Conservation (phyloP, 352 stramenopile species). For the Globisporangium ultimum region DNA sequence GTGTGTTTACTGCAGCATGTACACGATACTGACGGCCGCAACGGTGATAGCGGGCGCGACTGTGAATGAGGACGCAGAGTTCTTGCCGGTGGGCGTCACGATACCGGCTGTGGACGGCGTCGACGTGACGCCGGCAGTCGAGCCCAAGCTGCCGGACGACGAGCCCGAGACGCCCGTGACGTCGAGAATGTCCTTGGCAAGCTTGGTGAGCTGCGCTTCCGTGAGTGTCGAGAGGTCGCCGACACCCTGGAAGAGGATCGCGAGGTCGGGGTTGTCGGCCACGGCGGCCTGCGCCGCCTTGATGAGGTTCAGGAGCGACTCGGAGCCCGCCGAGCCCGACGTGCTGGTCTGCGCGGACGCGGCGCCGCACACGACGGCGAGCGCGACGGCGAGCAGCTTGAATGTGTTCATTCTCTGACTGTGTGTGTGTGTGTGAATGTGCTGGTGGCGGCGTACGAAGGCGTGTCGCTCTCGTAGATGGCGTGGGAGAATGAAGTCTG, state of each 20-base stretch:
- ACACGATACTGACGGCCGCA: conserved; percentile 3
- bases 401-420: conserved; percentile 15
- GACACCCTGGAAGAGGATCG: conserved; percentile 7
- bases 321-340: conserved; percentile 1
- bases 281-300: conserved; percentile 10
- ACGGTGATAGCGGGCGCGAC: conserved; percentile 5
- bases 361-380: conserved; percentile 5
- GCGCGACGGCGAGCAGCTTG: conserved; percentile 11
- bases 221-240: conserved; percentile 10
- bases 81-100: neutral
- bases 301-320: conserved; percentile 12
- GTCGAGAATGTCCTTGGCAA: conserved; percentile 6
- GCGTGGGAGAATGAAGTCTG: too few relatives aligned
- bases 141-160: neutral
- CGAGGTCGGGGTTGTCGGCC: conserved; percentile 11
- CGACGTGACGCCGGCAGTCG: neutral
- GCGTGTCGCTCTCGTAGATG: too few relatives aligned
- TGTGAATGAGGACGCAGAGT: neutral
- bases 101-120: conserved; percentile 1
- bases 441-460: too few relatives aligned
- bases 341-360: conserved; percentile 1
- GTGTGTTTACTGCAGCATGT: conserved; percentile 4
- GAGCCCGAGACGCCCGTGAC: conserved; percentile 7
- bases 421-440: neutral
- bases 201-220: conserved; percentile 7